A percentile compares a stretch with the other conserved stretches of the same genome.
phyloP scores from a whole-genome alignment of 192 early-diverging fungal genomes.

The Coemansia biformis region DNA sequence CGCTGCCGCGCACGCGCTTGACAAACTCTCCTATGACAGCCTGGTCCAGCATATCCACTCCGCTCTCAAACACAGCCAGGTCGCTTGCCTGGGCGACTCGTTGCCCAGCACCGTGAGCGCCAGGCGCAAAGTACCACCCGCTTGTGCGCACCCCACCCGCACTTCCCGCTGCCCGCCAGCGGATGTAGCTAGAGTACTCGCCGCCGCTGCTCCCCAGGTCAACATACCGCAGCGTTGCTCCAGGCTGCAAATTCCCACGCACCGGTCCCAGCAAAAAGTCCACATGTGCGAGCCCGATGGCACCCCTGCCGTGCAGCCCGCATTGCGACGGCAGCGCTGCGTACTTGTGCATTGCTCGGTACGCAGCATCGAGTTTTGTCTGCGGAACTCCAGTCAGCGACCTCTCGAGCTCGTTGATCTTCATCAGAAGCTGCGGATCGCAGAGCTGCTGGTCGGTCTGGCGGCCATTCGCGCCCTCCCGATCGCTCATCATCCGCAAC shows the following conservation, averaged over 20 bases:
- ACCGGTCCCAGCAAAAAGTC: constrained; percentile 21
- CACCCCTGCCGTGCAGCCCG: constrained; percentile 4
- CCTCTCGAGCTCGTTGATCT: constrained; percentile 4
- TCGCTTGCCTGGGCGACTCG: neutral
- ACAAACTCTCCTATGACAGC: constrained; percentile 24
- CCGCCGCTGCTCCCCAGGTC: constrained; percentile 19
- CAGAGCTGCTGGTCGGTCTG: constrained; percentile 13
- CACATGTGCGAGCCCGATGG: constrained; percentile 24
- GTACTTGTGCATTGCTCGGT: constrained; percentile 6
- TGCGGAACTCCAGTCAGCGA: neutral
- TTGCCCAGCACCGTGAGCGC: neutral
- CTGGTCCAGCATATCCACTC: constrained; percentile 7
- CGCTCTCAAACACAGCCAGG: neutral
- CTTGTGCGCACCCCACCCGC: neutral
- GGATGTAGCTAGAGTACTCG: constrained; percentile 28
- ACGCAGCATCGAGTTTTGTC: neutral
- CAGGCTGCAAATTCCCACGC: constrained; percentile 12
- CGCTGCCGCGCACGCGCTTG: constrained; percentile 4
- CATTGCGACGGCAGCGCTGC: constrained; percentile 10
- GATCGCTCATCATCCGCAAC: constrained; percentile 41
- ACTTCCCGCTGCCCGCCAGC: constrained; percentile 14
- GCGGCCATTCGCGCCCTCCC: constrained; percentile 20
- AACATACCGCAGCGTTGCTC: constrained; percentile 11
- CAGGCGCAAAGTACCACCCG: constrained; percentile 35
- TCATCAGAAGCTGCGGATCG: constrained; percentile 9